Conservation (phyloP, 2,329 filamentous ascomycete species). For the Leptographium galeiforme region DNA sequence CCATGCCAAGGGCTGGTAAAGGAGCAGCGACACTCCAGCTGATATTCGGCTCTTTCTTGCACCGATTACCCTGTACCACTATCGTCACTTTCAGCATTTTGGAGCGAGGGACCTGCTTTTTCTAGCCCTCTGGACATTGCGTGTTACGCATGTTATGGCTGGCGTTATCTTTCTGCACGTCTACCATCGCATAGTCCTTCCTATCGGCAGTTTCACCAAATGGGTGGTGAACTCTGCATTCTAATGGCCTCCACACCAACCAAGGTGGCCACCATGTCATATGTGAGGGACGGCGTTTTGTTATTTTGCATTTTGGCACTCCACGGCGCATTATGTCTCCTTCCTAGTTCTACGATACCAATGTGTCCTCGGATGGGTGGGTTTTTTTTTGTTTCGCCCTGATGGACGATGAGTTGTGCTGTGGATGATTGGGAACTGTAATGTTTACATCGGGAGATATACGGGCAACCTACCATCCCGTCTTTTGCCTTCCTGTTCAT, state of each 20-base stretch:
- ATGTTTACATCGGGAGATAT: constrained; percentile 1
- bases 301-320: background rate
- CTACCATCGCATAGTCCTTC: background rate
- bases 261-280: background rate
- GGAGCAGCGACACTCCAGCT: background rate
- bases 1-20: constrained; percentile 72
- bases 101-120: background rate
- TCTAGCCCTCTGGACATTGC: background rate
- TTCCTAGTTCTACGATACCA: constrained; percentile 1
- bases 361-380: background rate
- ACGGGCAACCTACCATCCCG: background rate
- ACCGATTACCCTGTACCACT: background rate
- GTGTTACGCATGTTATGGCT: background rate
- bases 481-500: background rate
- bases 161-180: background rate
- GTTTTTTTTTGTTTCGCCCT: background rate
- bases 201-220: background rate
- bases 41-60: background rate
- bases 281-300: background rate
- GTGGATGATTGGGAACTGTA: background rate
- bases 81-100: background rate
- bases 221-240: background rate
- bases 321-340: background rate
- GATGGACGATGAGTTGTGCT: background rate
- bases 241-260: background rate